A percentile compares a stretch with the other conserved stretches of the same genome.
phyloP scores from a whole-genome alignment of 2,329 filamentous ascomycete species.

The Neonectria neomacrospora region DNA sequence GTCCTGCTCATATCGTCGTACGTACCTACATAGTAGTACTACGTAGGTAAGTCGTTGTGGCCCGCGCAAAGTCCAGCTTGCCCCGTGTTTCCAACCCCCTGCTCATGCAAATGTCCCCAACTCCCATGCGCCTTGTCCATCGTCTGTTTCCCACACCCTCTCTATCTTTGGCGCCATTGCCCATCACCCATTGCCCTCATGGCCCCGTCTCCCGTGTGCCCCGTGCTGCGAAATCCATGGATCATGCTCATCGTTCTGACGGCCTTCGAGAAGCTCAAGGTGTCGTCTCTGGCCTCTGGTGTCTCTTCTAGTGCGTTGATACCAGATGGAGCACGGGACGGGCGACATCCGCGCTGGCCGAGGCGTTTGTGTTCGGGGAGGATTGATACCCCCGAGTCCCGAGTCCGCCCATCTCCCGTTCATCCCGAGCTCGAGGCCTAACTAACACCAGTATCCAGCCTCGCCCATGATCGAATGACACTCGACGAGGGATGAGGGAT shows the following conservation, averaged over 20 bases:
- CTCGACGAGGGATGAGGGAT: constrained; percentile 6
- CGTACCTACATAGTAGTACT: background rate
- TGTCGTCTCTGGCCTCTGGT: constrained; percentile 15
- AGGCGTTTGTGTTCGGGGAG: constrained; percentile 15
- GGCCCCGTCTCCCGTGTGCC: constrained; percentile 38
- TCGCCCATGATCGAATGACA: constrained; percentile 18
- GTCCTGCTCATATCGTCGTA: constrained; percentile 3
- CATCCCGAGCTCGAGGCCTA: constrained; percentile 11
- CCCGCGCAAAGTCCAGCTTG: constrained; percentile 17
- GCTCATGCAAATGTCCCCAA: constrained; percentile 26
- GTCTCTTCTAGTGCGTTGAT: constrained; percentile 12
- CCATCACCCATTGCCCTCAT: constrained; percentile 36
- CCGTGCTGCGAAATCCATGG: constrained; percentile 41
- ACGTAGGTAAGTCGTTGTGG: constrained; percentile 3
- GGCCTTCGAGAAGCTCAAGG: constrained; percentile 44
- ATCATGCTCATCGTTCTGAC: constrained; percentile 40
- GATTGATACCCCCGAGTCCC: constrained; percentile 21
- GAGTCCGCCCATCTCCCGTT: background rate
- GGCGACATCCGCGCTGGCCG: constrained; percentile 8
- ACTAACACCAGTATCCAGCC: constrained; percentile 14
- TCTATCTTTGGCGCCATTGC: constrained; percentile 29
- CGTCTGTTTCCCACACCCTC: constrained; percentile 2
- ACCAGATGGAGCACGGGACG: constrained; percentile 13
- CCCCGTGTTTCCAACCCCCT: constrained; percentile 26
- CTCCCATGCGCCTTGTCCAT: constrained; percentile 10